Evolutionary conservation across 805 yeast species (phyloP).

Genomic region (Groenewaldozyma tartarivorans): DNA sequence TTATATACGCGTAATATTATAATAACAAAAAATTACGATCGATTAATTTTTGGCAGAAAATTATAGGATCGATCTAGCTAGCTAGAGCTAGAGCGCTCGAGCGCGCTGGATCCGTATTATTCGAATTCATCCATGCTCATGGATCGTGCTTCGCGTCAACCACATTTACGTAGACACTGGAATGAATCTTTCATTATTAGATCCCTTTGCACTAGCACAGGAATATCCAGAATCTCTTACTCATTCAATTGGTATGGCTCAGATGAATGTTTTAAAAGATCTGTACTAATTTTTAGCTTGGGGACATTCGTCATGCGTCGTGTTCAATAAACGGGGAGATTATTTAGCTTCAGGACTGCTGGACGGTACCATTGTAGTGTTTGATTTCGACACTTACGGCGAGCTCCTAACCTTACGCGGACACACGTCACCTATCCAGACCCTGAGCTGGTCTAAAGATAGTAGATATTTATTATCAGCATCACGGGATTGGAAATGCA

Average conservation of each 20-base stretch:
- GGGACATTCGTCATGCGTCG: conserved; percentile 52
- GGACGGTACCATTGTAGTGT: conserved; percentile 65
- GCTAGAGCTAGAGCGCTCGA: no score
- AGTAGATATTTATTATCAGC: conserved; percentile 62
- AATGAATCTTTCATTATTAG: conserved; percentile 77
- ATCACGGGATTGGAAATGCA: conserved; percentile 74
- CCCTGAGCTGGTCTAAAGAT: conserved; percentile 63
- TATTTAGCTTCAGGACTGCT: conserved; percentile 73
- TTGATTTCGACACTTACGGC: conserved; percentile 60
- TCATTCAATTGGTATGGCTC: conserved; percentile 40
- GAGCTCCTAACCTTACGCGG: conserved; percentile 49
- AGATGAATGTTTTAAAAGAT: neutral
- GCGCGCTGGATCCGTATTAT: no score
- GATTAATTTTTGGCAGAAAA: no score
- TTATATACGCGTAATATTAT: no score
- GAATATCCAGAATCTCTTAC: conserved; percentile 85
- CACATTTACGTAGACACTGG: neutral
- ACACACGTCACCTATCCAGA: conserved; percentile 66
- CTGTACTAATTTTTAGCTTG: conserved; percentile 14
- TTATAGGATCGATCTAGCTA: no score
- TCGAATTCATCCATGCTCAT: no score
- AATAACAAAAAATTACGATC: no score
- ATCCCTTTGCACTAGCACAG: conserved; percentile 84
- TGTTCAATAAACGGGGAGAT: conserved; percentile 68
- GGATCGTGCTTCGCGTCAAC: neutral